Base-by-base conservation (phyloP, 805 yeast genomes). In the Candida ovalis region DNA sequence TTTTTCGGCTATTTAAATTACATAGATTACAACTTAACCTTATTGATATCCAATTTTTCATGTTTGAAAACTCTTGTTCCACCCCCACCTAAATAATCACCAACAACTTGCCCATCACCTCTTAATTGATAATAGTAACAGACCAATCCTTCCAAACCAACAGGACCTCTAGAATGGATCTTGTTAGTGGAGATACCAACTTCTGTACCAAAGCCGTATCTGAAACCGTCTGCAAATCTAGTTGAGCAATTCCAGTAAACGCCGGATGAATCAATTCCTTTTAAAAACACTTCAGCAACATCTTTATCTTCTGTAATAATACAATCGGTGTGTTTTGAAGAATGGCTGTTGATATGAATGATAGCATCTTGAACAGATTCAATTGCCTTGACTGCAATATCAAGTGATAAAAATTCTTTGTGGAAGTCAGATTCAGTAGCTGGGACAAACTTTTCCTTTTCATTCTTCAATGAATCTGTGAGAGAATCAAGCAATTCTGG, bases 121-220 rank as follows among this genome's bases (percentile, higher is more conserved):
- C 86, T 79, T 52, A 94, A 71, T 64, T 89, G 94, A 66, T 94
- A 94, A 69, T 94, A 98, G 68, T 94, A 94, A 58, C 95, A 88
- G 64, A 92, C 96, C 56, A 94, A 75, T 1, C 99, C 99, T 64
- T 94, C 99, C 28, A 94, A 75, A 2, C 99, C 99, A 30, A 94
- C 98, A 15, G 99, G 99, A 2, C 99, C 99, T 61, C 99, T 79
- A 9, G 99, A 96, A 65, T 94, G 99, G 53, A 94, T 89, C 67
- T 94, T 94, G 64, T 92, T 91, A 40, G 99, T 94, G 43, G 96
- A 86, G 50, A 94, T 92, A 32, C 99, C 99, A 17, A 94, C 99
- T 68, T 94, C 99, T 5, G 99, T 86, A 45, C 99, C 99, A 64
- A 95, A 94, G 0, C 99, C 99, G 63, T 92, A 94, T 65, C 99